These are phyloP conservation scores for Nakaseomyces nivariensis DNA, from an alignment of 1,139 yeast genomes.

Conservation along the genomic window DNA sequence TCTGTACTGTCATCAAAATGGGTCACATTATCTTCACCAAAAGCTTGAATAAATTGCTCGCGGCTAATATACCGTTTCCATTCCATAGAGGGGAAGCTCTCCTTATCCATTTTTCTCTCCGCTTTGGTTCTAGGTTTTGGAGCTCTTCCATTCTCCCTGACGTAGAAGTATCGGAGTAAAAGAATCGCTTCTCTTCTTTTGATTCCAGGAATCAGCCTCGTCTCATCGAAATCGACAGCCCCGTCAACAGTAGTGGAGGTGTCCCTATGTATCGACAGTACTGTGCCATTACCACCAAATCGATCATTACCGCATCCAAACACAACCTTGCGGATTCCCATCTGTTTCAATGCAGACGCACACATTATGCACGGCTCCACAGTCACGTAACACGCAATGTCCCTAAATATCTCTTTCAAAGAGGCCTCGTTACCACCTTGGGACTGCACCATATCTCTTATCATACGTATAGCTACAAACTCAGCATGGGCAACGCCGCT, in stretches of 20 bases:
- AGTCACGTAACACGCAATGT: constrained; percentile 70
- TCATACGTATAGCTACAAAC: constrained; percentile 61
- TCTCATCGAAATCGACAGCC: constrained; percentile 28
- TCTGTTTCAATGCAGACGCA: constrained; percentile 80
- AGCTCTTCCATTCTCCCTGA: constrained; percentile 75
- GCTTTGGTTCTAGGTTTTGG: constrained; percentile 73
- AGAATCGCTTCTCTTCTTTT: constrained; percentile 74
- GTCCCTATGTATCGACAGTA: constrained; percentile 52
- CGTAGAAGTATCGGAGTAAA: constrained; percentile 69
- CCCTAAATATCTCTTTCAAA: constrained; percentile 33
- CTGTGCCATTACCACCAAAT: constrained; percentile 95
- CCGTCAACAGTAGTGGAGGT: constrained; percentile 12
- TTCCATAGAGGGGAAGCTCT: constrained; percentile 50
- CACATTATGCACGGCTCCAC: constrained; percentile 99
- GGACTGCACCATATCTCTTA: constrained; percentile 30
- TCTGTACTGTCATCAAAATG: constrained; percentile 28
- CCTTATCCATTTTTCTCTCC: constrained; percentile 59
- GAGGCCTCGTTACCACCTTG: constrained; percentile 9
- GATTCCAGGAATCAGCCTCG: constrained; percentile 66
- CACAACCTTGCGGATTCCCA: constrained; percentile 60
- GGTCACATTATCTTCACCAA: constrained; percentile 37
- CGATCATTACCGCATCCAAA: constrained; percentile 94
- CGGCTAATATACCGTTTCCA: constrained; percentile 40
- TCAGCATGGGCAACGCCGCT: constrained; percentile 91
- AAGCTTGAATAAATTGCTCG: constrained; percentile 38